phyloP scores from a whole-genome alignment of 2,329 filamentous ascomycete species.

The Neofusicoccum parvum region DNA sequence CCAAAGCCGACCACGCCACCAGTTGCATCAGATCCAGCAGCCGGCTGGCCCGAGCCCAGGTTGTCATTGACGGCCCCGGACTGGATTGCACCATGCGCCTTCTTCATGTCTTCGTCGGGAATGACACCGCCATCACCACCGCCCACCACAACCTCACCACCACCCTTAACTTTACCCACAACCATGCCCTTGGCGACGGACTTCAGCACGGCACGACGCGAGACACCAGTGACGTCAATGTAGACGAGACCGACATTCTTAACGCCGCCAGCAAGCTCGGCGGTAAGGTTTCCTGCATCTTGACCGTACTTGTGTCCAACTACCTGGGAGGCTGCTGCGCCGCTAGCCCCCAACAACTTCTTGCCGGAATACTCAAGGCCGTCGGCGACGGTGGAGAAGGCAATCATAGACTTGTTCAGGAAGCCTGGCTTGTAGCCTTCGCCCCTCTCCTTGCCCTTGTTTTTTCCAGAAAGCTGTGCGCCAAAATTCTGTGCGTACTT shows the following conservation, averaged over 20 bases:
- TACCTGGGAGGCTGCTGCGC: conserved; percentile 78
- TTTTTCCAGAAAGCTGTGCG: conserved; percentile 69
- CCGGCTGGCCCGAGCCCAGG: conserved; percentile 30
- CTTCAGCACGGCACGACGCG: conserved; percentile 85
- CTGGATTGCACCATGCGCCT: conserved; percentile 20
- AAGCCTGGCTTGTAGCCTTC: conserved; percentile 81
- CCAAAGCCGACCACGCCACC: conserved; percentile 39
- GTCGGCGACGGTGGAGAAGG: conserved; percentile 91
- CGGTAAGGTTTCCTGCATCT: conserved; percentile 79
- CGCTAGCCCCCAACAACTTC: conserved; percentile 72
- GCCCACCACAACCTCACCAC: conserved; percentile 73
- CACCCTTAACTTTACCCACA: conserved; percentile 74
- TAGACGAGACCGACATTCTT: conserved; percentile 98
- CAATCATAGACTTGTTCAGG: conserved; percentile 94
- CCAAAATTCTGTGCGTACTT: conserved; percentile 89
- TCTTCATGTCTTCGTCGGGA: conserved; percentile 41
- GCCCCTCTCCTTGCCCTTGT: conserved; percentile 60
- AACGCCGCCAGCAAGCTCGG: conserved; percentile 77
- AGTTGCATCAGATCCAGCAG: conserved; percentile 25
- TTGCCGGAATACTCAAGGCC: conserved; percentile 87
- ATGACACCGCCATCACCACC: conserved; percentile 60
- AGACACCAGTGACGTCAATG: conserved; percentile 93
- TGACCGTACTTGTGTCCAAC: conserved; percentile 87
- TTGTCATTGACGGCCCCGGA: conserved; percentile 33
- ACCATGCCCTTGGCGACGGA: conserved; percentile 95